Evolutionary conservation across 2,329 filamentous ascomycete species (phyloP).

Genomic region (Rosellinia necatrix): DNA sequence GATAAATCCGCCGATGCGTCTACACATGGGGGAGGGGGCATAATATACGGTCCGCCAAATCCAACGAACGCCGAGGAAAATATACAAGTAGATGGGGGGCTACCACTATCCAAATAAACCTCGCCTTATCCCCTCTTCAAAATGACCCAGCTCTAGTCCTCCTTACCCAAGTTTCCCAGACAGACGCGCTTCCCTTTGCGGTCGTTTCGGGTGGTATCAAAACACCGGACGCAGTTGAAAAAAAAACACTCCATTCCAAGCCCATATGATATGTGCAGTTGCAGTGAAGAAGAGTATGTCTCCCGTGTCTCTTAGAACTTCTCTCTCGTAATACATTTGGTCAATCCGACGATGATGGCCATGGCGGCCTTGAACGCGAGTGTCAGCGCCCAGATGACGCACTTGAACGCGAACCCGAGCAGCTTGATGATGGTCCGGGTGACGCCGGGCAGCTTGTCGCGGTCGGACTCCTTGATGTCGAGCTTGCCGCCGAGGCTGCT

Average conservation of each 20-base stretch:
- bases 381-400: slow-evolving; percentile 62
- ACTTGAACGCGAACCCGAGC: slow-evolving; percentile 59
- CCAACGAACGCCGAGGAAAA: no score
- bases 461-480: slow-evolving; percentile 44
- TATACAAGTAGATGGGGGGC: no score
- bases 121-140: no score
- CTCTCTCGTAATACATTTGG: slow-evolving; percentile 53
- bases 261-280: no score
- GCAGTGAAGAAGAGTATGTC: background rate
- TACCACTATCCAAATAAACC: no score
- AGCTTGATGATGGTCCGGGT: slow-evolving; percentile 56
- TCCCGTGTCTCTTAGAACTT: slow-evolving; percentile 41
- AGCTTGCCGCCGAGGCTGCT: slow-evolving; percentile 51
- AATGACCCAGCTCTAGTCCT: no score
- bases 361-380: slow-evolving; percentile 58
- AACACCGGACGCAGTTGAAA: no score
- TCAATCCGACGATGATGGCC: slow-evolving; percentile 55
- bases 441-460: slow-evolving; percentile 56
- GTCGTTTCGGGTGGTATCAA: no score
- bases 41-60: background rate
- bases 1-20: slow-evolving; percentile 3
- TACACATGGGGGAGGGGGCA: background rate
- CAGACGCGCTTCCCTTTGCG: no score
- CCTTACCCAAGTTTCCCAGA: no score
- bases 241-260: no score